Evolutionary conservation across 805 yeast genomes (phyloP).

Genomic region (Lipomyces sp.): DNA sequence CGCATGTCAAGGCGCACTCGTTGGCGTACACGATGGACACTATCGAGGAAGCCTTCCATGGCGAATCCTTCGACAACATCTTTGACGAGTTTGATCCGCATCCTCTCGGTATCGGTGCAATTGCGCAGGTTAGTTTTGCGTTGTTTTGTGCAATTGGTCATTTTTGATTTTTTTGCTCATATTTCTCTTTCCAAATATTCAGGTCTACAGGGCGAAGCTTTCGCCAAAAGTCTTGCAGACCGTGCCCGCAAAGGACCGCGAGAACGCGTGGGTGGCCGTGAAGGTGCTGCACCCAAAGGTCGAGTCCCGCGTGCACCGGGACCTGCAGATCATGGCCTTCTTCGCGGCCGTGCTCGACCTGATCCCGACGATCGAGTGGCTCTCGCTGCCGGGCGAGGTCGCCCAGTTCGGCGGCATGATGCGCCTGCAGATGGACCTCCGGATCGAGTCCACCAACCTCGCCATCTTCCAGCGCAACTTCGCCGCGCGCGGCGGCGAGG

Average conservation of each 20-base stretch:
- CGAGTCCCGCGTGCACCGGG: slow-evolving; percentile 67
- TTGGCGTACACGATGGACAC: slow-evolving; percentile 56
- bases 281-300: slow-evolving; percentile 92
- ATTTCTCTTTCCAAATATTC: no score
- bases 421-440: slow-evolving; percentile 81
- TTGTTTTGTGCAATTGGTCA: no score
- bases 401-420: slow-evolving; percentile 80
- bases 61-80: slow-evolving; percentile 59
- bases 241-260: slow-evolving; percentile 17
- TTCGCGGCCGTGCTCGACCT: slow-evolving; percentile 68
- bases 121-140: slow-evolving; percentile 59
- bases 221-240: slow-evolving; percentile 36
- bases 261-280: slow-evolving; percentile 62
- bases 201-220: slow-evolving; percentile 71
- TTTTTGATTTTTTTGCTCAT: background rate
- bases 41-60: slow-evolving; percentile 57
- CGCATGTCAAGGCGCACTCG: slow-evolving; percentile 75
- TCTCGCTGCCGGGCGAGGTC: slow-evolving; percentile 91
- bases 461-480: slow-evolving; percentile 70
- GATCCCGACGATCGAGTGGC: slow-evolving; percentile 97
- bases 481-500: slow-evolving; percentile 42
- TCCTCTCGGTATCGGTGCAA: slow-evolving; percentile 97
- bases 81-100: slow-evolving; percentile 71
- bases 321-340: slow-evolving; percentile 74
- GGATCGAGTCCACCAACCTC: slow-evolving; percentile 85